Base-by-base conservation (phyloP, 345 rosid genomes). In the Pelargonium nanum region DNA sequence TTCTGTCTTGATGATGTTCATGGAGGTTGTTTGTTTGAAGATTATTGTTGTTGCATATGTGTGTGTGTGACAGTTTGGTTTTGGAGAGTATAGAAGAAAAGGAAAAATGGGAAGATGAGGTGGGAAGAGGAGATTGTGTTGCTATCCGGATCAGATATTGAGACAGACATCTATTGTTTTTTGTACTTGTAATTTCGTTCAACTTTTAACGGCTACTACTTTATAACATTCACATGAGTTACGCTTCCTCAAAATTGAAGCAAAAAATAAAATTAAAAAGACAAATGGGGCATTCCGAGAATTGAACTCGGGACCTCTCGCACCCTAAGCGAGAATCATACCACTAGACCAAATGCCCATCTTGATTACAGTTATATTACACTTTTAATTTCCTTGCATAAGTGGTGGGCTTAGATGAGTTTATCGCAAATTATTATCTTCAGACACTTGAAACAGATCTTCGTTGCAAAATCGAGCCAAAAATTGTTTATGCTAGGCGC, bases 291-390 rank as follows among this genome's bases (percentile, higher is more conserved):
- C 75, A 80, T 78, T 87, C 85, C 83, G 85, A 87, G 83, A 81
- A 79, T 87, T 79, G 86, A 79, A 79, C 89, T 84, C 86, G 80
- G 83, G 85, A 80, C 87, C 84, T 84, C 86, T 86, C 79, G 83
- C 83, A 84, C 88, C 88, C 84, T 78, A 86, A 88, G 87, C 96
- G 87, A 86, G 90, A 84, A 86, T 84, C 85, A 81, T 84, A 73
- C 85, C 91, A 84, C 88, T 84, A 84, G 87, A 84, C 91, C 93
- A 86, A 89, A 79, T 74, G 90, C 86, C 88, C 88, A 15, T 0
- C n/a, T n/a, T n/a, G n/a, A n/a, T n/a, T n/a, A n/a, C n/a, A n/a
- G n/a, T n/a, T n/a, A n/a, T n/a, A n/a, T n/a, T n/a, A n/a, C n/a
- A n/a, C n/a, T n/a, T n/a, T n/a, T n/a, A n/a, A n/a, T n/a, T n/a